Base-by-base conservation (phyloP, 2,329 filamentous ascomycete species). In the Aspergillus intermedius region DNA sequence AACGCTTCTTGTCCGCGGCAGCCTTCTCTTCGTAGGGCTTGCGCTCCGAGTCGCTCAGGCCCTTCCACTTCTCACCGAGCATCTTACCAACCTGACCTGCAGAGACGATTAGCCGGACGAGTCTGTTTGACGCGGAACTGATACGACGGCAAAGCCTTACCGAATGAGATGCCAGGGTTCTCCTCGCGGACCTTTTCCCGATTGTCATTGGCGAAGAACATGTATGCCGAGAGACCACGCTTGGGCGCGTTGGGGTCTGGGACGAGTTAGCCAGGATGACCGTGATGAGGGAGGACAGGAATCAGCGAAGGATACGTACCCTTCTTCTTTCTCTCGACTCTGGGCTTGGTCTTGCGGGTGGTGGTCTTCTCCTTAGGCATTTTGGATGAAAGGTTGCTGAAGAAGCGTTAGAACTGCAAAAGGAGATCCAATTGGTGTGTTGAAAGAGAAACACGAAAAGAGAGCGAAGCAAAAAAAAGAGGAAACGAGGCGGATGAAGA, bases 131-230 rank as follows among this genome's bases (percentile, higher is more conserved):
- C 46, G 45, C 42, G 19, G 9, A 12, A 8, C 3, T 1, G 19
- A 15, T 5, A 5, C 4, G 37, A 40, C 30, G 30, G 10, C 19
- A 5, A 17, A 23, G 30, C 69, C 80, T 61, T 80, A 86, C 89
- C 93, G 75, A 98, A 98, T 62, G 87, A 86, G 77, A 97, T 95
- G 64, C 91, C 91, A 35, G 91, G 91, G 81, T 97, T 97, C 75
- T 97, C 91, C 71, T 95, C 90, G 64, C 93, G 89, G 62, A 98
- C 93, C 73, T 93, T 95, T 70, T 97, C 91, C 63, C 93, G 91
- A 77, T 96, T 89, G 77, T 97, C 93, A 69, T 97, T 97, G 83
- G 93, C 93, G 73, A 97, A 98, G 86, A 97, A 97, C 93, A 98
- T 98, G 84, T 98, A 98, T 57, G 93, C 93, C 47, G 93, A 97